Evolutionary conservation across 768 basidiomycete genomes (phyloP).

Genomic region (Mycena galopus): DNA sequence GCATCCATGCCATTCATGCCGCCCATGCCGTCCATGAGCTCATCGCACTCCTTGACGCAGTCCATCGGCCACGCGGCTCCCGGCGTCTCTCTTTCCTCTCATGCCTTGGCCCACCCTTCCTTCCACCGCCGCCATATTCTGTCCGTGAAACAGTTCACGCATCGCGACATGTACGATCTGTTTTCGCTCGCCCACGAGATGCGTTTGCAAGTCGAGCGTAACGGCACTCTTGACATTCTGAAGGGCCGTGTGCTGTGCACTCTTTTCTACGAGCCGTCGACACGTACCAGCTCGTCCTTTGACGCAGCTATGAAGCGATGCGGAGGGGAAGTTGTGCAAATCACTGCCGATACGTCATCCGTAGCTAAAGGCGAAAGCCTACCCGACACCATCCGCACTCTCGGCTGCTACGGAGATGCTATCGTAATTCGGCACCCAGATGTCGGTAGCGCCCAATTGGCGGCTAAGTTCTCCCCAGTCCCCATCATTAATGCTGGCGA

Average conservation of each 20-base stretch:
- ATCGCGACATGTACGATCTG: constrained; percentile 91
- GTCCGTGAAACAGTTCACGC: constrained; percentile 92
- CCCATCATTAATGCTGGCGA: constrained; percentile 98
- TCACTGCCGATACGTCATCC: constrained; percentile 85
- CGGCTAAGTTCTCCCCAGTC: constrained; percentile 96
- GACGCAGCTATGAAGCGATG: constrained; percentile 99
- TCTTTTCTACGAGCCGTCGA: constrained; percentile 97
- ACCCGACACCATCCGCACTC: constrained; percentile 92
- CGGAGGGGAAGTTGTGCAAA: constrained; percentile 93
- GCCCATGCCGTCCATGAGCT: constrained; percentile 17
- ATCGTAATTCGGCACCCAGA: constrained; percentile 96
- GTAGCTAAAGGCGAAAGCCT: constrained; percentile 95
- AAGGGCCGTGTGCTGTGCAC: constrained; percentile 93
- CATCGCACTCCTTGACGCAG: constrained; percentile 21
- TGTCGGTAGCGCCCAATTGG: constrained; percentile 92
- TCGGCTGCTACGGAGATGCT: constrained; percentile 95
- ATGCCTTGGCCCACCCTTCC: constrained; percentile 77
- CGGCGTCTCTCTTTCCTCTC: constrained; percentile 52
- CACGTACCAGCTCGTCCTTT: constrained; percentile 94
- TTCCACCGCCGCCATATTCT: constrained; percentile 96
- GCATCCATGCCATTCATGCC: constrained; percentile 34
- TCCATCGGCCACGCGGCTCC: constrained; percentile 52
- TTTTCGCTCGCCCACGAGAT: constrained; percentile 97
- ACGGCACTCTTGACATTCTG: constrained; percentile 88
- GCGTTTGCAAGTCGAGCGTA: constrained; percentile 95